Evolutionary conservation across 164 flowering plant genomes (phyloP).

Genomic region (Piper betle): DNA sequence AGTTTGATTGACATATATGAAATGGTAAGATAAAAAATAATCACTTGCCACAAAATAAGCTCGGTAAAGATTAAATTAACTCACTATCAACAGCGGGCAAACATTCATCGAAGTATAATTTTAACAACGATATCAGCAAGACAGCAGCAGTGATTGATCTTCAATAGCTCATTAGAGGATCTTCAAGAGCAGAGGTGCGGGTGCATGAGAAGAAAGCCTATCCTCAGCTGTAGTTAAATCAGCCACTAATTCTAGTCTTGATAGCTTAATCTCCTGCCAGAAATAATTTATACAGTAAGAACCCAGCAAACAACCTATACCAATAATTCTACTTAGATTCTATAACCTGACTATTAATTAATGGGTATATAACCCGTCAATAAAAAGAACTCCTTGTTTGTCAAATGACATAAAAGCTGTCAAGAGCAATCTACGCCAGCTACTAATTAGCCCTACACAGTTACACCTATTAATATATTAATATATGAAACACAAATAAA

Average conservation of each 20-base stretch:
- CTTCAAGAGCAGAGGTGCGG: slow-evolving; percentile 59
- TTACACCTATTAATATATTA: neutral
- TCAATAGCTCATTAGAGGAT: slow-evolving; percentile 53
- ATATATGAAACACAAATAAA: neutral
- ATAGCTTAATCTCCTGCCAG: slow-evolving; percentile 65
- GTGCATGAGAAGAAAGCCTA: slow-evolving; percentile 90
- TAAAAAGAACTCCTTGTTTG: too few species aligned
- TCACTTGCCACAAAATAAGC: too few species aligned
- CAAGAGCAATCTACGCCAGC: too few species aligned
- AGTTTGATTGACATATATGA: neutral
- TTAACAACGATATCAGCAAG: neutral
- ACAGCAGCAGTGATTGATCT: neutral
- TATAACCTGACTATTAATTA: too few species aligned
- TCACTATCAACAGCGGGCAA: neutral
- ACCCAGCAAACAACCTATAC: neutral
- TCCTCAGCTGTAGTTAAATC: slow-evolving; percentile 84
- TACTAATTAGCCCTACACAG: neutral
- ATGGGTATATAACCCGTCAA: too few species aligned
- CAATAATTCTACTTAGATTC: neutral
- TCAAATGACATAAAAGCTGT: too few species aligned
- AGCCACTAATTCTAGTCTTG: slow-evolving; percentile 72
- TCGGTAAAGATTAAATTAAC: neutral
- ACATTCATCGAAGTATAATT: neutral
- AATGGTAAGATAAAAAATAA: too few species aligned
- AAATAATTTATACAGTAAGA: neutral